Conservation (phyloP, 2,329 filamentous ascomycete genomes). For the Botrytis squamosa region DNA sequence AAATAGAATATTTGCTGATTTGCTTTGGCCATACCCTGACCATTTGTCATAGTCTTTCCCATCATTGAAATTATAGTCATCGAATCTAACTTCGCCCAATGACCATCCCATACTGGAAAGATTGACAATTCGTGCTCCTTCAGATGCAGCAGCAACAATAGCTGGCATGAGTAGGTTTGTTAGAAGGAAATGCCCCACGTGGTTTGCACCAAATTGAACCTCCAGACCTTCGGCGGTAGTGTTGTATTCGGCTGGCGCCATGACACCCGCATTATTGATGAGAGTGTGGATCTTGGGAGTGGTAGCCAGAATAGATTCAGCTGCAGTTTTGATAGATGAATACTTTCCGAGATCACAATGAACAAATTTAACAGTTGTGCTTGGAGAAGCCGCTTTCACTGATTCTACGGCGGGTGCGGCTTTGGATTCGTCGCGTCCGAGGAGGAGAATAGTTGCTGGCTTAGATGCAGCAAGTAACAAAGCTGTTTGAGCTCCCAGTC, state of each 20-base stretch:
- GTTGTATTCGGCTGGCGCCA: constrained; percentile 17
- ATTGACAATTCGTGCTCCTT: constrained; percentile 15
- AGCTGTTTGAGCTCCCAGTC: constrained; percentile 22
- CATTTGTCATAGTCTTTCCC: constrained; percentile 39
- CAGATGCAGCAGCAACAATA: constrained; percentile 41
- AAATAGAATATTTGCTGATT: constrained; percentile 42
- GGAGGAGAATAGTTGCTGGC: constrained; percentile 23
- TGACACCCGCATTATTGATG: constrained; percentile 36
- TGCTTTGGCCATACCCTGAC: constrained; percentile 42
- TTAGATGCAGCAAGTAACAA: constrained; percentile 28
- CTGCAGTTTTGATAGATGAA: constrained; percentile 43
- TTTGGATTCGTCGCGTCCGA: constrained; percentile 20
- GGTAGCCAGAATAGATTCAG: constrained; percentile 38
- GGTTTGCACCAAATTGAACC: constrained; percentile 51
- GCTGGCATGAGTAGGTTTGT: constrained; percentile 48
- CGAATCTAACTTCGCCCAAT: constrained; percentile 21
- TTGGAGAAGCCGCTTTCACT: constrained; percentile 20
- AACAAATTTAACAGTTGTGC: constrained; percentile 17
- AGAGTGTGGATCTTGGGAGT: constrained; percentile 43
- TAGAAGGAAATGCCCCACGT: constrained; percentile 53
- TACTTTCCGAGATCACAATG: constrained; percentile 42
- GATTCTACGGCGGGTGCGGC: constrained; percentile 12
- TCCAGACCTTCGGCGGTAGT: constrained; percentile 48
- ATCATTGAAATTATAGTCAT: constrained; percentile 21
- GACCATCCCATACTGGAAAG: constrained; percentile 9